Evolutionary conservation across 73 alveolate species (phyloP).

Genomic region (Urostyla sp.): DNA sequence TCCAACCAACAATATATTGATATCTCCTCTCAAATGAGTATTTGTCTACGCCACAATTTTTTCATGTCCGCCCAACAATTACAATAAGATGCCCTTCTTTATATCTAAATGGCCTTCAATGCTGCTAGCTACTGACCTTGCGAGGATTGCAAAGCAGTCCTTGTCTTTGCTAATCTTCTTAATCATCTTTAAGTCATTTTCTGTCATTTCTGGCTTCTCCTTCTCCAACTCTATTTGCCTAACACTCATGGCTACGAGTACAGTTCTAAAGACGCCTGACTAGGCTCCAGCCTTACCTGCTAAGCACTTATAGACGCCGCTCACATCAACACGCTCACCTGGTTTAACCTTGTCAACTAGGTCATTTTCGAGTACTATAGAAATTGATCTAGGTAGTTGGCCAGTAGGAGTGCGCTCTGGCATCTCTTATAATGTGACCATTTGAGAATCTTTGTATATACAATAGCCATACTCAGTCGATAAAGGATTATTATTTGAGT

Average conservation of each 20-base stretch:
- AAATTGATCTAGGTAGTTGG: constrained; percentile 96
- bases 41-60: constrained; percentile 91
- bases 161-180: constrained; percentile 81
- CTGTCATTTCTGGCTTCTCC: constrained; percentile 81
- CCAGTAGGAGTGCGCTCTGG: constrained; percentile 99
- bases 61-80: constrained; percentile 97
- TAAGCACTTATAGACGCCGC: constrained; percentile 93
- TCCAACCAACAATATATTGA: constrained; percentile 97
- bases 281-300: constrained; percentile 63
- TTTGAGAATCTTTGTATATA: constrained; percentile 88
- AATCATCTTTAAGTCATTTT: constrained; percentile 87
- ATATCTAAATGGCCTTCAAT: constrained; percentile 94
- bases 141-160: constrained; percentile 91
- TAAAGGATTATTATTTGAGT: constrained; percentile 89
- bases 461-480: constrained; percentile 94
- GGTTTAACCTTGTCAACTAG: constrained; percentile 98
- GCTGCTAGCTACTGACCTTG: constrained; percentile 97
- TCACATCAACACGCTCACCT: constrained; percentile 98
- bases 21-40: constrained; percentile 99
- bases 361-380: constrained; percentile 89
- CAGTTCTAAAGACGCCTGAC: constrained; percentile 84
- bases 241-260: constrained; percentile 81
- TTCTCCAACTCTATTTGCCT: constrained; percentile 73
- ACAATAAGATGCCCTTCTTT: constrained; percentile 93
- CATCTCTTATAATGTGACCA: constrained; percentile 93